Evolutionary conservation across 2,329 filamentous ascomycete genomes (phyloP).

Genomic region (Diaporthe humulicola): DNA sequence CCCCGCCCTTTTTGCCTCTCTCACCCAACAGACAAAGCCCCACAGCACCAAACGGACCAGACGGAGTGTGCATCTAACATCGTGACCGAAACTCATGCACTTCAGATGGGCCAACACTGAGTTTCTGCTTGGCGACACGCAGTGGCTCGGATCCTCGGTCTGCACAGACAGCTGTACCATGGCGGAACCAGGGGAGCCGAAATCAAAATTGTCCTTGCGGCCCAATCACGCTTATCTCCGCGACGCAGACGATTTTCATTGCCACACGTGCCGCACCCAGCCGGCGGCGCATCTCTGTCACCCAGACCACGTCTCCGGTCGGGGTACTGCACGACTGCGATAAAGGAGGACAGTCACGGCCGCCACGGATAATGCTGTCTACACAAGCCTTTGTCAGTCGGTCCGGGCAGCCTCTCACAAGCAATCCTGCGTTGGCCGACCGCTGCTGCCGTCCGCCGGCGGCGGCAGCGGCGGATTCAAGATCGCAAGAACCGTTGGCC

Average conservation of each 20-base stretch:
- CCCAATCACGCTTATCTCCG: constrained; percentile 31
- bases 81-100: constrained; percentile 21
- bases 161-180: constrained; percentile 26
- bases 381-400: neutral
- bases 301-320: constrained; percentile 5
- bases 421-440: neutral
- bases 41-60: constrained; percentile 21
- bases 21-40: constrained; percentile 2
- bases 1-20: neutral
- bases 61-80: constrained; percentile 20
- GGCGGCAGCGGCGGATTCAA: neutral
- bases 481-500: neutral
- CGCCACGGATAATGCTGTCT: neutral
- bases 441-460: neutral
- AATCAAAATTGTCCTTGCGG: constrained; percentile 11
- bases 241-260: constrained; percentile 8
- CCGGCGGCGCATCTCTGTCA: constrained; percentile 25
- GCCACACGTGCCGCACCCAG: constrained; percentile 12
- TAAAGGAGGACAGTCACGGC: constrained; percentile 5
- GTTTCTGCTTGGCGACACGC: constrained; percentile 1
- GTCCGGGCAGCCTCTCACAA: neutral
- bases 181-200: constrained; percentile 26
- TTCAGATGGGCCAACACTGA: constrained; percentile 9
- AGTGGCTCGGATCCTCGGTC: constrained; percentile 16
- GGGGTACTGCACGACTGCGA: constrained; percentile 12